Evolutionary conservation across 495 filamentous ascomycete species (phyloP).

Genomic region (Trichoderma asperelloides): DNA sequence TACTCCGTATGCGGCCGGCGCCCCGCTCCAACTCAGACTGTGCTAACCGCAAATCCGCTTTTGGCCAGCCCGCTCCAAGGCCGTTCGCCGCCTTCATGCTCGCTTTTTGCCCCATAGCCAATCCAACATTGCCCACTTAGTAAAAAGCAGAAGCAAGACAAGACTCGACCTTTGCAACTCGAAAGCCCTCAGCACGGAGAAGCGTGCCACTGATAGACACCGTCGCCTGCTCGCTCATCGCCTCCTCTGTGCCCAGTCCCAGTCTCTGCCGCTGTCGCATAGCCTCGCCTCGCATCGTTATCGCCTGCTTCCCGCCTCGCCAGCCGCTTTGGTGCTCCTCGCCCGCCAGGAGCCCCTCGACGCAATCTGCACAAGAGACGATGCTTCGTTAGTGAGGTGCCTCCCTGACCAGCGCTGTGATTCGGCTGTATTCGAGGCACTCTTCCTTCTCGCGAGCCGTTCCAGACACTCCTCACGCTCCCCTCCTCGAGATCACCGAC

Average conservation of each 20-base stretch:
- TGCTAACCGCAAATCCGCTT: background rate
- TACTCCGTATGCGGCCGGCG: too few relatives aligned
- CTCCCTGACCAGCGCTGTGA: background rate
- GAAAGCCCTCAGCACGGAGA: background rate
- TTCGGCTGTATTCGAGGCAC: background rate
- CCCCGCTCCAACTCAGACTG: background rate
- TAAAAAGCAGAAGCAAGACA: background rate
- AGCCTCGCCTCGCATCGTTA: background rate
- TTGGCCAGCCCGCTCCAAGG: background rate
- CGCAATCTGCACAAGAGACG: background rate
- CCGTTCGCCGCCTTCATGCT: background rate
- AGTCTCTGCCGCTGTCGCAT: background rate
- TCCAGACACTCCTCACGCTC: background rate
- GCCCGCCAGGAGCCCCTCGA: background rate
- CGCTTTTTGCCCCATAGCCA: background rate
- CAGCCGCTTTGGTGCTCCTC: background rate
- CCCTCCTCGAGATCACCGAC: background rate
- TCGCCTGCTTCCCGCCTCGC: background rate
- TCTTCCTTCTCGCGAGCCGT: background rate
- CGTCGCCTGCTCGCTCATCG: background rate
- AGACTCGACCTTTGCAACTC: background rate
- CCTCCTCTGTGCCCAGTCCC: background rate
- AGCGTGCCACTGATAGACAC: background rate
- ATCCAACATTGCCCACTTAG: conserved; percentile 4
- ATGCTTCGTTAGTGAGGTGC: background rate